Base-by-base conservation (phyloP, 164 flowering plant genomes). In the Kalanchoe fedtschenkoi region DNA sequence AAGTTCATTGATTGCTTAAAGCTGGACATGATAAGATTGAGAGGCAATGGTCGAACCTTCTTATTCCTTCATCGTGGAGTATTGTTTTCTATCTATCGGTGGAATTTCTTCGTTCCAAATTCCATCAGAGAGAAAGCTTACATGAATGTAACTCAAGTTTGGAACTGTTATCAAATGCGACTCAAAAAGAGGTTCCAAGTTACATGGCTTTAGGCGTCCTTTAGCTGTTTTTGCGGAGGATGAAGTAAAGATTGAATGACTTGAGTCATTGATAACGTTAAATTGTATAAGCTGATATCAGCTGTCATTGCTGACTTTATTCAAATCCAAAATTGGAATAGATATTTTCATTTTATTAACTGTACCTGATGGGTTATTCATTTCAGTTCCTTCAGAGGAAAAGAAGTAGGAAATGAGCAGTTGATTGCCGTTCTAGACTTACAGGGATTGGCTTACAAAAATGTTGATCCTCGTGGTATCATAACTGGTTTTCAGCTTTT, bases 401-500 rank as follows among this genome's bases (percentile, higher is more conserved):
- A 58, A 16, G 61, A 58, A 32, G 22, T 58, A 3, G 61, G 61
- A 37, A 34, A 58, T 58, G 61, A 58, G 61, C 33, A 58, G 61
- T 5, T 58, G 41, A 58, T 58, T 32, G 22, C 61, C 42, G 9
- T 58, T 58, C 61, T 58, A 1, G 61, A 58, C 28, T 58, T 58
- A 24, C 13, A 13, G 38, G 41, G 38, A 3, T 2, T 58, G 30
- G 19, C 61, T 2, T 58, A 58, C 28, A 58, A 58, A 32, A 56
- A 56, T 19, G 60, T 56, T 26, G 37, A 56, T 14, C 34, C 10
- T 3, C 60, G 60, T 28, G 60, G 28, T 56, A 28, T 56, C 9
- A 32, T 10, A 29, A 26, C 35, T 56, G 60, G 60, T 56, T 56
- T 56, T 56, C 60, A 56, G 33, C 35, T 33, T 13, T 19, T 56